Base-by-base conservation (phyloP, 768 basidiomycete genomes). In the Mycena leptocephala region DNA sequence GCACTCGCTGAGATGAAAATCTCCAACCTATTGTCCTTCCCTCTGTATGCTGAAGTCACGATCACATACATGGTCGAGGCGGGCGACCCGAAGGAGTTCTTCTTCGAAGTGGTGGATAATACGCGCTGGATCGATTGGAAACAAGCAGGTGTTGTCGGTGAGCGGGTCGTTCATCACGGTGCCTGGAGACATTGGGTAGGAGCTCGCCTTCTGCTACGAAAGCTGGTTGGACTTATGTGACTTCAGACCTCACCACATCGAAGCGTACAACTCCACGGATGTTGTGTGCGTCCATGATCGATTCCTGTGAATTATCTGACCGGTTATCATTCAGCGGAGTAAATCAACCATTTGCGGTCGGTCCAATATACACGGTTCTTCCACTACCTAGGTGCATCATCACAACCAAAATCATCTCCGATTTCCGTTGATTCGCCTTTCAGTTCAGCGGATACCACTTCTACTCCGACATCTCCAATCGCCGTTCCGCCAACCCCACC, bases 111-210 rank as follows among this genome's bases (percentile, higher is more conserved):
- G 14, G 43, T 69, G 30, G 65, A 72, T 11, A 70, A 69, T 39
- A 35, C 30, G 37, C 14, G n/a, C 9, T 39, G 59, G 35, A 33
- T 63, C 3, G 58, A 62, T 58, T 13, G 33, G 14, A 14, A 13
- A 28, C 37, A 70, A 46, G 11, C 33, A 70, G 24, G 0, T 8
- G 3, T 70, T 62, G 22, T 76, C 71, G 1, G 55, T 37, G 26
- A 76, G 76, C 41, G 76, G 76, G 16, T 68, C 71, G 64, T 76
- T 76, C 66, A 26, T 10, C 30, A 72, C 71, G 6, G 33, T 16
- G 8, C 76, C 67, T 11, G 76, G 75, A 5, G 58, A 76, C n/a
- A 5, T 35, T 18, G 75, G 75, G 75, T 76, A 35, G 13, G 75
- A 37, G n/a, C 43, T 35, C 11, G 7, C 8, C 18, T 28, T 33